Evolutionary conservation across 2,329 filamentous ascomycete species (phyloP).

Genomic region (Monosporascus ibericus): DNA sequence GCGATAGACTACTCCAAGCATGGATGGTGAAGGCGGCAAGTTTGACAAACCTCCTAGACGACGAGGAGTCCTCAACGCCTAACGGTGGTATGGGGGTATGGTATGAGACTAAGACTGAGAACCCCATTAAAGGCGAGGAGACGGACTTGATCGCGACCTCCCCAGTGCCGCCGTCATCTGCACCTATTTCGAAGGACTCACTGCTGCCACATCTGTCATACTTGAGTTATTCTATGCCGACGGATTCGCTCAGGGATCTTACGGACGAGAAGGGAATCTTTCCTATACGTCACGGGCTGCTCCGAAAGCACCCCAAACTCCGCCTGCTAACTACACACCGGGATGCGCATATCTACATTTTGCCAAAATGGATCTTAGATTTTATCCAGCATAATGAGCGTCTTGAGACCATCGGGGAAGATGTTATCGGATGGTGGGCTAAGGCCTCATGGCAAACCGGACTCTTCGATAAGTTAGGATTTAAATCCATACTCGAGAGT

Average conservation of each 20-base stretch:
- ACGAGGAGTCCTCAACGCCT: constrained; percentile 33
- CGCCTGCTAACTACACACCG: constrained; percentile 79
- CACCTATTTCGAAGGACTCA: constrained; percentile 56
- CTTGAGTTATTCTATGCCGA: constrained; percentile 80
- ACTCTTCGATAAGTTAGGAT: constrained; percentile 68
- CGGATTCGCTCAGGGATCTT: constrained; percentile 80
- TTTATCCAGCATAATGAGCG: constrained; percentile 73
- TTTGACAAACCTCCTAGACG: constrained; percentile 54
- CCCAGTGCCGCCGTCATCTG: constrained; percentile 52
- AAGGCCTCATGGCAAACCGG: constrained; percentile 88
- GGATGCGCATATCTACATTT: constrained; percentile 91
- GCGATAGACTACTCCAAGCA: constrained; percentile 75
- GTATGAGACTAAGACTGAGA: constrained; percentile 77
- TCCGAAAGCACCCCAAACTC: constrained; percentile 68
- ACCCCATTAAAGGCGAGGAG: constrained; percentile 79
- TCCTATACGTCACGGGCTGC: constrained; percentile 68
- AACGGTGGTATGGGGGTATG: constrained; percentile 83
- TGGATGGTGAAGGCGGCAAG: constrained; percentile 85
- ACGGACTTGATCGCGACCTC: constrained; percentile 85
- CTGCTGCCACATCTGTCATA: constrained; percentile 66
- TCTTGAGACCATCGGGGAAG: constrained; percentile 84
- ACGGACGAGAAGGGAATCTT: constrained; percentile 68
- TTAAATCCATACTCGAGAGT: constrained; percentile 58
- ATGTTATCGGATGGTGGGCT: constrained; percentile 91
- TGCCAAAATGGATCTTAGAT: constrained; percentile 86